Percentiles rank a stretch among this genome's conserved stretches.
Conservation (phyloP, 1,284 basidiomycete species). For the Boletus semigastroideus region DNA sequence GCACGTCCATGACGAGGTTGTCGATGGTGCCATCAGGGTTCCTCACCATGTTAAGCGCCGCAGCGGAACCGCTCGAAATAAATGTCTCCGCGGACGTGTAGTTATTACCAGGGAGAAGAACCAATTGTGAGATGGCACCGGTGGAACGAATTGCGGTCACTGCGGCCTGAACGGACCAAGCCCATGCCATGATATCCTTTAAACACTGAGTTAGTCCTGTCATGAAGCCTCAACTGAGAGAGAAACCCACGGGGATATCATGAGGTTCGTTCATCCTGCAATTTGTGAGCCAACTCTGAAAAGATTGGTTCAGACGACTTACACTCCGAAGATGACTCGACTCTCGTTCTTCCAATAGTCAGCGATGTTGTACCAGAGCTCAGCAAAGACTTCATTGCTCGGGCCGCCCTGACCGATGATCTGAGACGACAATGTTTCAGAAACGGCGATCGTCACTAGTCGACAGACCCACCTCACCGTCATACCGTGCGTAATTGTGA, state of each 20-base stretch:
- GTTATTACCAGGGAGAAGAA: conserved; percentile 55
- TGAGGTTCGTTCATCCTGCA: conserved; percentile 58
- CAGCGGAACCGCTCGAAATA: conserved; percentile 54
- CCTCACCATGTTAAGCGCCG: conserved; percentile 48
- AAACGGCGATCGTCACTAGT: neutral
- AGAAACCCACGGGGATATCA: conserved; percentile 35
- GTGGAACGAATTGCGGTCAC: conserved; percentile 53
- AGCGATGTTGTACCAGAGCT: conserved; percentile 54
- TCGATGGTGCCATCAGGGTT: conserved; percentile 53
- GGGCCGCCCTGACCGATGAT: conserved; percentile 65
- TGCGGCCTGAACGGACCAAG: conserved; percentile 45
- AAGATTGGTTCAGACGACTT: conserved; percentile 16
- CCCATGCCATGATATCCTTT: conserved; percentile 38
- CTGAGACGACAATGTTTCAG: conserved; percentile 21
- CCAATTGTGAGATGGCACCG: conserved; percentile 48
- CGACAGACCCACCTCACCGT: conserved; percentile 37
- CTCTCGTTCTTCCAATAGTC: conserved; percentile 47
- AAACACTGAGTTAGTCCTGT: conserved; percentile 3
- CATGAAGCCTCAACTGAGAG: neutral
- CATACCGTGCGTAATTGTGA: conserved; percentile 59
- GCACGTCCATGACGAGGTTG: conserved; percentile 59
- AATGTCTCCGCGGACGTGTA: conserved; percentile 53
- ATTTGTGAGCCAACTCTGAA: neutral
- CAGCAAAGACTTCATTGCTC: conserved; percentile 52
- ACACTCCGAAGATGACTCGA: conserved; percentile 58